Base-by-base conservation (phyloP, 805 yeast genomes). In the Yamadazyma ubonensis region DNA sequence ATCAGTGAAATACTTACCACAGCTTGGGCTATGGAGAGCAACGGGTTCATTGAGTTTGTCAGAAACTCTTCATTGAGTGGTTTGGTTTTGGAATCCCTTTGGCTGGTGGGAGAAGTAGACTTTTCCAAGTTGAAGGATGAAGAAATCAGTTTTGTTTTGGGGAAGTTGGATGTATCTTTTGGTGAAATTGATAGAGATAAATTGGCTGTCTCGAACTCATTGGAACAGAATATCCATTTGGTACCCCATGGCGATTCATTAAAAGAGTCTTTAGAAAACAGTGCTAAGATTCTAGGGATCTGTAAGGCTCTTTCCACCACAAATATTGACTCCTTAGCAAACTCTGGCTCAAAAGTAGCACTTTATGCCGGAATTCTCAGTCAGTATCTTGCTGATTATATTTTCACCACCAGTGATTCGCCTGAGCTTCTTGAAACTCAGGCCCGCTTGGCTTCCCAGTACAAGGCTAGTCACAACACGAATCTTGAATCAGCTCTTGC, bases 151-250 rank as follows among this genome's bases (percentile, higher is more conserved):
- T 20, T 15, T 15, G 11, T 41, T 3, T 26, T 15, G 21, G 25
- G 12, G 4, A 33, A 27, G 17, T 29, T 46, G 9, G 39, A 43
- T 5, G 17, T 12, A n/a, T 7, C 11, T 3, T 22, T 46, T 10
- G 33, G 36, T 11, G 33, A 48, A n/a, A 34, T 38, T 3, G 39
- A 52, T 19, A 42, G 39, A 18, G 40, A 37, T 10, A 17, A 65
- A 29, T 43, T 78, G 15, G 53, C 81, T 0, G 51, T 76, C 18
- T 72, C 78, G 0, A 77, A 76, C 48, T 68, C 78, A 1, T 51
- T 79, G 33, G 71, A 62, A 18, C 59, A 65, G 9, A 71, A 65
- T 39, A 57, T 72, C 1, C 67, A 65, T 33, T 55, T 70, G 28
- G 44, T 58, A 14, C 17, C 16, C 4, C 27, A 26, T 32, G 20